Percentiles rank a stretch among this genome's conserved stretches.
Conservation (phyloP, 768 basidiomycete species). For the Boletellus ananiceps region DNA sequence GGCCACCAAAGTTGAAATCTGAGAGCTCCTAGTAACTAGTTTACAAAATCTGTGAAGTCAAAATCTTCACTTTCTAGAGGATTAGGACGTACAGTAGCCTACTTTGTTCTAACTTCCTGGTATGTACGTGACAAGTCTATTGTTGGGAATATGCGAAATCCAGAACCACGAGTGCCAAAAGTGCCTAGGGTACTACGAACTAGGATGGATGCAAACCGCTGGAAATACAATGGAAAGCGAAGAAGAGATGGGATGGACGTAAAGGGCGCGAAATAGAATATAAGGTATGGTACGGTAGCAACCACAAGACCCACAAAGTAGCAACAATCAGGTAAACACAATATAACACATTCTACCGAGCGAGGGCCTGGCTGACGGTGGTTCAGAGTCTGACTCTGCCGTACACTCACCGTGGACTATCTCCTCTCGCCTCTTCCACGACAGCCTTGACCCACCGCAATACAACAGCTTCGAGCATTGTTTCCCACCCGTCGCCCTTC, state of each 20-base stretch:
- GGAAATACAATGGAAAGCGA: not conserved
- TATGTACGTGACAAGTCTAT: conserved; percentile 6
- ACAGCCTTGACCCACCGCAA: conserved; percentile 64
- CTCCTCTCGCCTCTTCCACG: conserved; percentile 59
- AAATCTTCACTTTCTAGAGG: not conserved
- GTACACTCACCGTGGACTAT: conserved; percentile 18
- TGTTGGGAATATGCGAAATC: not conserved
- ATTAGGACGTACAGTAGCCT: not conserved
- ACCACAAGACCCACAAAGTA: conserved; percentile 3
- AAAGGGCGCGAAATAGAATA: conserved; percentile 9
- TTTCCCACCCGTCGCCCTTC: conserved; percentile 75
- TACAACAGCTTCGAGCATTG: conserved; percentile 64
- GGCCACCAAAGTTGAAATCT: too few species aligned
- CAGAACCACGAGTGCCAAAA: conserved; percentile 1
- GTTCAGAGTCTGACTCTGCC: not conserved
- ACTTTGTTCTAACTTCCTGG: conserved; percentile 1
- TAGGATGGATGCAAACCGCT: not conserved
- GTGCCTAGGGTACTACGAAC: conserved; percentile 5
- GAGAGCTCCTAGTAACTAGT: too few species aligned
- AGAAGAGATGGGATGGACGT: not conserved
- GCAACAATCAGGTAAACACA: not conserved
- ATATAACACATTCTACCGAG: not conserved
- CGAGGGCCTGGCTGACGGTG: not conserved
- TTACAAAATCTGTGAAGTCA: not conserved
- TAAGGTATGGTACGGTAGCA: conserved; percentile 12